Evolutionary conservation across 768 basidiomycete genomes (phyloP).

Genomic region (Phlegmacium glaucopus): DNA sequence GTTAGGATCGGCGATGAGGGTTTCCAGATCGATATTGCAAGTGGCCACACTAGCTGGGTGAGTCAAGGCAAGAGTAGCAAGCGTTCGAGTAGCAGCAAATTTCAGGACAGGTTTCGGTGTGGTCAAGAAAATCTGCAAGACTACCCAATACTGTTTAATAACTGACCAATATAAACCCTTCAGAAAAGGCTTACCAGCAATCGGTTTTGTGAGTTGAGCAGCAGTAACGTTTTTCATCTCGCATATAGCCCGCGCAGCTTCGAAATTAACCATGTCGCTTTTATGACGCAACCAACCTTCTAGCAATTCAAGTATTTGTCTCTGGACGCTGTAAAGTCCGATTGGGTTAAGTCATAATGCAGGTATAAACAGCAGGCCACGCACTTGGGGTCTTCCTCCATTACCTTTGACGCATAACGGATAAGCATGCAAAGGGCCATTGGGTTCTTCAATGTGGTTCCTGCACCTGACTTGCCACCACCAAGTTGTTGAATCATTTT

Average conservation of each 20-base stretch:
- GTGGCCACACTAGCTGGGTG: conserved; percentile 85
- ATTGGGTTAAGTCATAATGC: conserved; percentile 3
- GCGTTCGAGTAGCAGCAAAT: conserved; percentile 95
- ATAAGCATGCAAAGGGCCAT: conserved; percentile 99
- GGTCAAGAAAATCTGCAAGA: conserved; percentile 92
- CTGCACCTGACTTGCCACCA: conserved; percentile 80
- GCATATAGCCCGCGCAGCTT: conserved; percentile 96
- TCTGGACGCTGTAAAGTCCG: conserved; percentile 62
- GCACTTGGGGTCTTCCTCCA: conserved; percentile 98
- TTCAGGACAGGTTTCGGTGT: conserved; percentile 94
- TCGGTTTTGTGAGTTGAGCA: conserved; percentile 79
- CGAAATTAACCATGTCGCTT: conserved; percentile 99
- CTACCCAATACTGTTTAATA: conserved; percentile 33
- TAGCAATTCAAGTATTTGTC: conserved; percentile 88
- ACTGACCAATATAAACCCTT: background rate
- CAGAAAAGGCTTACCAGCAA: conserved; percentile 64
- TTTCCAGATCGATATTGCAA: conserved; percentile 97
- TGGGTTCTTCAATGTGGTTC: conserved; percentile 86
- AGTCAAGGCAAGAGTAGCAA: conserved; percentile 82
- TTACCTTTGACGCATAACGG: conserved; percentile 96
- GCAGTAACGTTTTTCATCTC: conserved; percentile 86
- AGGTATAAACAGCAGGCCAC: conserved; percentile 25
- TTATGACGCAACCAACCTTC: conserved; percentile 97
- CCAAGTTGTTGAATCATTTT: conserved; percentile 99
- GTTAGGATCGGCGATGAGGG: conserved; percentile 92